Percentiles rank a stretch among this genome's conserved stretches.
Conservation (phyloP, 768 basidiomycete genomes). For the Lyophyllum atratum region DNA sequence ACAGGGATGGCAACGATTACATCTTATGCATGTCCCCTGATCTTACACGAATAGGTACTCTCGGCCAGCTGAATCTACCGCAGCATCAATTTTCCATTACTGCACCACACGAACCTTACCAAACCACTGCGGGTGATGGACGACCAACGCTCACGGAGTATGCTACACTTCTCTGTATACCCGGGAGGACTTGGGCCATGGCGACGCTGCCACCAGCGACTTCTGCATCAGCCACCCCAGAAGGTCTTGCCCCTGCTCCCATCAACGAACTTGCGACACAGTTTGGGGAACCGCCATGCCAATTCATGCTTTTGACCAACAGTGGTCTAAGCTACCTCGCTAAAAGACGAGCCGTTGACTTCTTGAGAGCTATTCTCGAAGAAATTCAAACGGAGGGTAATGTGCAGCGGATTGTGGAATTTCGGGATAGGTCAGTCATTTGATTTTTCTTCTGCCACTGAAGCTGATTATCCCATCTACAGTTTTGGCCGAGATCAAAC, state of each 20-base stretch:
- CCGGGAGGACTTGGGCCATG: constrained; percentile 85
- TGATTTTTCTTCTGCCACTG: not conserved
- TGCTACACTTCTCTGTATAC: constrained; percentile 74
- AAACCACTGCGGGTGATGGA: constrained; percentile 31
- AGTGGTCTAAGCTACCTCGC: constrained; percentile 79
- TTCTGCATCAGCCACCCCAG: constrained; percentile 30
- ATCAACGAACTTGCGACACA: constrained; percentile 85
- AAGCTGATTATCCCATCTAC: constrained; percentile 10
- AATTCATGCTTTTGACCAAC: constrained; percentile 89
- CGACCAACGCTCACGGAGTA: constrained; percentile 76
- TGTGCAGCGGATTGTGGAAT: constrained; percentile 78
- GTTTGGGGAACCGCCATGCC: constrained; percentile 69
- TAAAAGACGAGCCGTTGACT: constrained; percentile 85
- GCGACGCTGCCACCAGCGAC: constrained; percentile 48
- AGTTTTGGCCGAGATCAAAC: constrained; percentile 93
- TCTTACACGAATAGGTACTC: constrained; percentile 66
- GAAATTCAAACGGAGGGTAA: constrained; percentile 76
- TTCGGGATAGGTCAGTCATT: constrained; percentile 68
- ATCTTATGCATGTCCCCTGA: constrained; percentile 77
- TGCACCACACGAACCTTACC: constrained; percentile 34
- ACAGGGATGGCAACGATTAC: constrained; percentile 73
- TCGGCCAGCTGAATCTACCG: constrained; percentile 64
- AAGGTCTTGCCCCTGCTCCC: constrained; percentile 51
- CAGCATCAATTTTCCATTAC: constrained; percentile 36
- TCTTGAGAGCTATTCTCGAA: constrained; percentile 80